Percentiles rank a stretch among this genome's conserved stretches.
Conservation (phyloP, 208 protist genomes). For the Borovskyia barvae region DNA sequence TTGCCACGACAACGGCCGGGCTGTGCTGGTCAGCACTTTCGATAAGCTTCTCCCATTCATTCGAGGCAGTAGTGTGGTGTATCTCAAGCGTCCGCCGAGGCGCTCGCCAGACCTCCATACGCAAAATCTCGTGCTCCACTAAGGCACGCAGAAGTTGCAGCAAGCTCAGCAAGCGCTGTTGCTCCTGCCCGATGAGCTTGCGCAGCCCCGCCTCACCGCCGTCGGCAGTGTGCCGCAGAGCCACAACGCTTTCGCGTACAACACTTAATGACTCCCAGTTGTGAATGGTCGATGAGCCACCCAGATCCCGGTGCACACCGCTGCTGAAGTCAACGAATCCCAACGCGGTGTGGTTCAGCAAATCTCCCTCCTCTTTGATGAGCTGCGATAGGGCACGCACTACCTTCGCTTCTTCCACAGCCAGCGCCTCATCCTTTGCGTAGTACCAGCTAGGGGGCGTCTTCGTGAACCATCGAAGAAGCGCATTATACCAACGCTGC, state of each 20-base stretch:
- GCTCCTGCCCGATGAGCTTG: slow-evolving; percentile 41
- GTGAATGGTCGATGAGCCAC: not conserved
- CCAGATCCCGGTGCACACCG: slow-evolving; percentile 9
- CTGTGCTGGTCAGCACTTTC: slow-evolving; percentile 56
- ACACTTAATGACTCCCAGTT: slow-evolving; percentile 26
- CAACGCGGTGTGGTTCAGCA: slow-evolving; percentile 25
- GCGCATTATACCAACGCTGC: slow-evolving; percentile 66
- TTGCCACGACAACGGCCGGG: slow-evolving; percentile 60
- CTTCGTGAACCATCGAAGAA: slow-evolving; percentile 85
- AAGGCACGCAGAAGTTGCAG: slow-evolving; percentile 59
- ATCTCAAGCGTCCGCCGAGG: slow-evolving; percentile 52
- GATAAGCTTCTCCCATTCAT: slow-evolving; percentile 38
- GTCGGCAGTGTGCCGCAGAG: slow-evolving; percentile 12
- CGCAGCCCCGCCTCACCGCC: slow-evolving; percentile 18
- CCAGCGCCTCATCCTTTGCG: slow-evolving; percentile 43
- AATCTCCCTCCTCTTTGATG: slow-evolving; percentile 42
- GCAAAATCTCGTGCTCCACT: slow-evolving; percentile 66
- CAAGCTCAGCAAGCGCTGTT: slow-evolving; percentile 37
- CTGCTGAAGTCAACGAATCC: slow-evolving; percentile 72
- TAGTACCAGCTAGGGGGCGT: slow-evolving; percentile 81
- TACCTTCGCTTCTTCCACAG: slow-evolving; percentile 42
- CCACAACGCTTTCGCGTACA: slow-evolving; percentile 23
- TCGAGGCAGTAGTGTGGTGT: slow-evolving; percentile 21
- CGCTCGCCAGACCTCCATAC: slow-evolving; percentile 66
- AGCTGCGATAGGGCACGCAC: slow-evolving; percentile 51